Base-by-base conservation (phyloP, 164 flowering plant genomes). In the Paratinospora sagittata region DNA sequence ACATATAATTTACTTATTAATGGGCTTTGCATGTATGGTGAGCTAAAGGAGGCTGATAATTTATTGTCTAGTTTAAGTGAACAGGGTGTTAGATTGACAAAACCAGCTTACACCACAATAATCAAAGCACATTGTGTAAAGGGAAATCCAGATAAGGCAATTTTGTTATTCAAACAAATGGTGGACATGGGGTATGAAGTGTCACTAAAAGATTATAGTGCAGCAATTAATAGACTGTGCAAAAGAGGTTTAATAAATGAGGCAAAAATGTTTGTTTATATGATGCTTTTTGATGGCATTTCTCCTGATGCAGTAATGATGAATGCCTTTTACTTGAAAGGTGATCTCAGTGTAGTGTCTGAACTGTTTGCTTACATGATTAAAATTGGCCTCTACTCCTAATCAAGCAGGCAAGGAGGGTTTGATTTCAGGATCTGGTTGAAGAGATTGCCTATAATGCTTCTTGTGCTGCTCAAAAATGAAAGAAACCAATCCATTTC, bases 51-150 rank as follows among this genome's bases (percentile, higher is more conserved):
- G 70, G 95, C 90, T 24, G 87, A 90, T 52, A 72, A 19, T 43
- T 68, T 90, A 8, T 63, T 88, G 75, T 70, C 67, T 21, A 41
- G 57, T 70, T 85, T 88, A 69, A 79, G 68, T 65, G 66, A 62
- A 17, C 65, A 49, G 66, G 78, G 80, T 62, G 66, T 85, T 27
- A 68, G 5, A 70, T 77, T 88, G 76, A 73, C 83, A 49, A 89
- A 89, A 77, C 68, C 71, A 77, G 88, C 90, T 52, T 93, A 86
- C 69, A 84, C 79, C 6, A 84, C 87, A 39, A 58, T 93, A 27
- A 85, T 89, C 61, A 88, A 88, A 74, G 95, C 93, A 71, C 88
- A 89, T 76, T 85, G 91, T 81, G 89, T 67, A 41, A 92, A 88
- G 81, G 96, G 95, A 27, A 81, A 84, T 82, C 78, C 75, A 27